Base-by-base conservation (phyloP, 495 filamentous ascomycete genomes). In the Tricharina praecox region DNA sequence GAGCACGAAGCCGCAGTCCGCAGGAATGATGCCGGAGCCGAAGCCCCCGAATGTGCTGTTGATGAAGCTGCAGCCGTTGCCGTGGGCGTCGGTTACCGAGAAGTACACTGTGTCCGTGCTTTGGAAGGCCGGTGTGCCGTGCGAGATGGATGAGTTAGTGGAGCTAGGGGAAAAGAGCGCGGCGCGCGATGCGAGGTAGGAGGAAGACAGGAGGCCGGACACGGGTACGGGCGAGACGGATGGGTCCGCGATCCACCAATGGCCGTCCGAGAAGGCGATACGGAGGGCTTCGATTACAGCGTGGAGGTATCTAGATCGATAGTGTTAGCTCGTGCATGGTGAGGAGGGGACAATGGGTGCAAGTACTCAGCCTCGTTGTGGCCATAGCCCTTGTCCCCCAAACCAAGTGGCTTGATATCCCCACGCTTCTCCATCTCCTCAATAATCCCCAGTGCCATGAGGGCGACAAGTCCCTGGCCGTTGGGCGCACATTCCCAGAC, bases 401-500 rank as follows among this genome's bases (percentile, higher is more conserved):
- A 26, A 23, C 42, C 48, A 35, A 53, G 25, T 4, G 23, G 70
- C 5, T 76, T 76, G 57, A 93, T 82, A 49, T 75, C 74, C 32
- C 76, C 76, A 8, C 62, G 62, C n/a, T 71, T 69, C 63, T 93
- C 83, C 3, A 97, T 72, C 54, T 82, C 74, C 57, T 93, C 77
- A 36, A 97, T 67, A 51, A 96, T 88, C 2, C 92, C 90, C 0
- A 97, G 69, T 0, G 90, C 80, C 76, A 96, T 92, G 32, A 96
- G 70, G 3, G 90, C 92, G 0, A 96, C 85, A 51, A 97, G 81
- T 9, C 90, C 90, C 63, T 97, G 90, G 0, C 92, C 87, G 65
- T 95, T 96, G n/a, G 90, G 90, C 32, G 90, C 85, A 64, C 94
- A 87, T 53, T 97, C 90, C 87, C 87, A 96, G 1, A 97, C 61